Base-by-base conservation (phyloP, 176 grass and related monocot species). In the Aegilops umbellulata region DNA sequence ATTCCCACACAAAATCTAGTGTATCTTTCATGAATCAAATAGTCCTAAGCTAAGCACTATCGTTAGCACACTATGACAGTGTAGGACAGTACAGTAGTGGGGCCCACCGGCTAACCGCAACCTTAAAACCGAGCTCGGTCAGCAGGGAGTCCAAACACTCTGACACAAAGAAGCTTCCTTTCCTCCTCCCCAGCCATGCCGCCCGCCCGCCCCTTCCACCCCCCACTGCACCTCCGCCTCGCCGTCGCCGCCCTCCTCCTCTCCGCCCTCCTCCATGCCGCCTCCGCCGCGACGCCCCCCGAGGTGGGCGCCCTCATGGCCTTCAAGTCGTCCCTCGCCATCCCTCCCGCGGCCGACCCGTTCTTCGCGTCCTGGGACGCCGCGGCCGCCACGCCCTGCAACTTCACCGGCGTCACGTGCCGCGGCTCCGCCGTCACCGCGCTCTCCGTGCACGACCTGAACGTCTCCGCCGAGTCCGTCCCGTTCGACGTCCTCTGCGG, bases 331-430 rank as follows among this genome's bases (percentile, higher is more conserved):
- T 90, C 90, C 16, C 89, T 98, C 49, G 65, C 62, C 24, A 61
- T 90, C 74, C 77, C 86, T 7, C 49, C 60, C 2, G 11, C 46
- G 7, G 53, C 82, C 4, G 47, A 73, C 0, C 9, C 17, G 0
- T 71, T 62, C 86, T 95, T 98, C 92, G 22, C 57, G 10, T 87
- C 85, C 10, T 98, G 96, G 96, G 13, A 60, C 36, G 55, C 74
- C 23, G 3, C 30, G 2, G 44, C 61, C 0, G 12, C 80, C 19
- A 20, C 86, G 8, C 82, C 92, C 3, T 95, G 93, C 88, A 75
- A 5, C 11, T 94, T 98, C 91, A 47, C 83, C 26, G 93, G 93
- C 23, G 84, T 95, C 69, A 7, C 26, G 0, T 98, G 96, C 27
- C 35, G 31, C 55, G 12, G 73, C 78, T 24, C 36, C 78, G 47